A percentile compares a stretch with the other conserved stretches of the same genome.
phyloP scores from a whole-genome alignment of 495 filamentous ascomycete genomes.

The Neurospora sp. region DNA sequence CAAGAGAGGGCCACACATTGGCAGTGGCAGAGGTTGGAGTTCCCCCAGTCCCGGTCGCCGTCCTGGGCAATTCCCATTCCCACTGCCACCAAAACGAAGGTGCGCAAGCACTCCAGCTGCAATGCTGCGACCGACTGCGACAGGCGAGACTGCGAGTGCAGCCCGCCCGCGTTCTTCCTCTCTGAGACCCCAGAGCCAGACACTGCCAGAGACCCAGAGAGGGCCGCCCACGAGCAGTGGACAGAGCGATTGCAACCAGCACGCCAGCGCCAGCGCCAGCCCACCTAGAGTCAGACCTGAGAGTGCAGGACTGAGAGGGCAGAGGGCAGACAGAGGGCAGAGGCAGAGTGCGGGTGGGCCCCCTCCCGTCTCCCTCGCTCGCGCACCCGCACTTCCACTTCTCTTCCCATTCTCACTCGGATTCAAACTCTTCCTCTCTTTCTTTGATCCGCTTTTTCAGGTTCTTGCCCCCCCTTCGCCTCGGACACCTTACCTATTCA shows the following conservation, averaged over 20 bases:
- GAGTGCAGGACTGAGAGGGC: not conserved
- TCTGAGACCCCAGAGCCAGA: not conserved
- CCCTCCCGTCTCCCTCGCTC: slow-evolving; percentile 1
- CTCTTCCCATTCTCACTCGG: slow-evolving; percentile 8
- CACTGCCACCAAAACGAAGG: not conserved
- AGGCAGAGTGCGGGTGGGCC: not conserved
- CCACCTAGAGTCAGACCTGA: not conserved
- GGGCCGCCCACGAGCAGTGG: not conserved
- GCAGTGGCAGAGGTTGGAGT: not conserved
- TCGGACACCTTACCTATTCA: slow-evolving; percentile 18
- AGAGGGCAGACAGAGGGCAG: not conserved
- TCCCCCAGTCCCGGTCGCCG: not conserved
- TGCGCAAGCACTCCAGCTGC: not conserved
- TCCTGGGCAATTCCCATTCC: not conserved
- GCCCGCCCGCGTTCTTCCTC: not conserved
- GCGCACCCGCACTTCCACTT: not conserved
- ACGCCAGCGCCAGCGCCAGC: not conserved
- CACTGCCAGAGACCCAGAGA: not conserved
- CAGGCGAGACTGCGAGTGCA: not conserved
- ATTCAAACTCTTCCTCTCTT: slow-evolving; percentile 25
- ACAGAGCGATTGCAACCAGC: not conserved
- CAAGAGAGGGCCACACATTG: not conserved
- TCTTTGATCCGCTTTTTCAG: slow-evolving; percentile 17
- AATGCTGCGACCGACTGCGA: not conserved
- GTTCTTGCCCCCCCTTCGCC: not conserved